Evolutionary conservation across 2,329 filamentous ascomycete genomes (phyloP), one percentile per base, ranked within the genome.

Genomic region (Remersonia thermophila): DNA sequence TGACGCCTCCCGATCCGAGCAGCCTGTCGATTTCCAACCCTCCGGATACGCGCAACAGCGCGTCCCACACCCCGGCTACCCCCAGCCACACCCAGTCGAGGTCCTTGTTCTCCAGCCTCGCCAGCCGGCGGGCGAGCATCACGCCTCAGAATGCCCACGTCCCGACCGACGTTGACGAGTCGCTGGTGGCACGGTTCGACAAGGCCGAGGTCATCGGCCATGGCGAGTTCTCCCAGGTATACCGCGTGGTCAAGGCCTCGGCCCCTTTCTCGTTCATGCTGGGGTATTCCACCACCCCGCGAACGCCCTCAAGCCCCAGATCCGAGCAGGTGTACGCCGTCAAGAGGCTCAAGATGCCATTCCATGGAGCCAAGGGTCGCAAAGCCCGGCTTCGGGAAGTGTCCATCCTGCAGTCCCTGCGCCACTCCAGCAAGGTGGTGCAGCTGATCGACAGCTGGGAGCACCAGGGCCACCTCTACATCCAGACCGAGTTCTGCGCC

Each of bases 401-500:
- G 3, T 66, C 76, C 13, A 77, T 86, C 14, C 67, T 98, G 32
- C 77, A 80, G 51, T 69, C 76, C n/a, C 65, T 98, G 29, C 74
- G 73, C 35, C 76, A 82, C 39, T 78, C 80, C 37, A 85, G 93
- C 51, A 87, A 98, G 56, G 73, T 96, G 36, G 67, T 98, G 35
- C 77, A 83, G 44, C 82, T 89, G 47, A 67, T 86, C 37, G 78
- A 93, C 50, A 80, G 78, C 54, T 98, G 91, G 91, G 89, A 95
- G 58, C 71, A 81, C 41, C 76, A 83, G 47, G 73, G 73, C 38
- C 78, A 89, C 53, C 71, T 98, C 8, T 98, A 95, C 62, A 96
- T 98, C 42, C 89, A 96, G 62, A 96, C 89, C 0, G 91, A 98
- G 54, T 96, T 80, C 55, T 98, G 91, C 52, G 87, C 95, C 55